Conservation (phyloP, 2,329 filamentous ascomycete genomes). For the Westerdykella sp. region DNA sequence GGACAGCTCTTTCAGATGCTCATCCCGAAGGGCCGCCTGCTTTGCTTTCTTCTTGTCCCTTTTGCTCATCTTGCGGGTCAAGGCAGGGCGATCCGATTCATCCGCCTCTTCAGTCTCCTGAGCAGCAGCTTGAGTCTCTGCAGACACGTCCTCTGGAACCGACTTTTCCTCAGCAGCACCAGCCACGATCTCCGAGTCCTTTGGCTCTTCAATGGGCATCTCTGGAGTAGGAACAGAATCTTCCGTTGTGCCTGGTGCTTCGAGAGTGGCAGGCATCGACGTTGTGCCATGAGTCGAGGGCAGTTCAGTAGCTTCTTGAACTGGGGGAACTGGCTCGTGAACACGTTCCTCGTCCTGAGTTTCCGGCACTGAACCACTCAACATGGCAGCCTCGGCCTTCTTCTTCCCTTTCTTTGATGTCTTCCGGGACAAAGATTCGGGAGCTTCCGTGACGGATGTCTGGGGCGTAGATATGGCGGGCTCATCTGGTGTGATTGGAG, state of each 20-base stretch:
- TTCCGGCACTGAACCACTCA: neutral
- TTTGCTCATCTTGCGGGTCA: conserved; percentile 4
- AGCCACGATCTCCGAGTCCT: too few relatives aligned
- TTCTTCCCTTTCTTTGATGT: conserved; percentile 34
- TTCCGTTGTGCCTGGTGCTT: neutral
- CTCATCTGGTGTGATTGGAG: neutral
- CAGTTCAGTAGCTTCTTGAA: too few relatives aligned
- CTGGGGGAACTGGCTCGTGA: too few relatives aligned
- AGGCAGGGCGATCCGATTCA: neutral
- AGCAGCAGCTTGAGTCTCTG: neutral
- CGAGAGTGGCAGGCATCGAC: neutral
- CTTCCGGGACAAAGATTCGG: conserved; percentile 7
- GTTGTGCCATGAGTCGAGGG: too few relatives aligned
- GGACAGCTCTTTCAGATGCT: neutral
- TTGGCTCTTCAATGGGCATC: too few relatives aligned
- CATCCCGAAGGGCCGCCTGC: neutral
- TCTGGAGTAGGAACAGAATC: too few relatives aligned
- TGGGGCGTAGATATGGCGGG: neutral
- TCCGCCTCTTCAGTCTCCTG: neutral
- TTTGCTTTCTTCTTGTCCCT: conserved; percentile 16
- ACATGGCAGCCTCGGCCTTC: conserved; percentile 1
- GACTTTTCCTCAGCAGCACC: neutral
- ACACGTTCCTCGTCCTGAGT: neutral
- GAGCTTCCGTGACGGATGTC: neutral
- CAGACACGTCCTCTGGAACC: neutral